Conservation (phyloP, 176 grass and related monocot species). For the Cenchrus fungigraminus region DNA sequence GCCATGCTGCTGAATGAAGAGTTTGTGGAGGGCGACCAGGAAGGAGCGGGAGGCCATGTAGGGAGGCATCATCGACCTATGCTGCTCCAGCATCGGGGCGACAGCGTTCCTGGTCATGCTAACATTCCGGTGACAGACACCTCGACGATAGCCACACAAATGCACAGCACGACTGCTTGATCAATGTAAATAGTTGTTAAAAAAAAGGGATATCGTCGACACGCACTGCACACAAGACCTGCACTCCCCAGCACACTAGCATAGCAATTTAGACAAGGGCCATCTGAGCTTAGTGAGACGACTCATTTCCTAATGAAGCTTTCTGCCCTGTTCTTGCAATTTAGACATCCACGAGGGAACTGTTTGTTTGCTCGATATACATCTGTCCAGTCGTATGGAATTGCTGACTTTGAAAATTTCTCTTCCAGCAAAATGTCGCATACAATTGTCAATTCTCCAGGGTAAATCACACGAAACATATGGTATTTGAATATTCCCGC, state of each 20-base stretch:
- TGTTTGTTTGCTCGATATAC: neutral
- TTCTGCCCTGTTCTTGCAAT: neutral
- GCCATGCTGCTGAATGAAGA: constrained; percentile 23
- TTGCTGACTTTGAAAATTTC: neutral
- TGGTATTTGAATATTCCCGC: constrained; percentile 14
- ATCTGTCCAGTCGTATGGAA: neutral
- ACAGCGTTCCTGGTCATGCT: constrained; percentile 43
- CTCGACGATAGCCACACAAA: neutral
- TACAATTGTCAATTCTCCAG: neutral
- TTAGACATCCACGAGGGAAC: neutral
- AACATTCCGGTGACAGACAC: constrained; percentile 30
- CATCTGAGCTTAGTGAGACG: neutral
- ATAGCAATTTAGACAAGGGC: neutral
- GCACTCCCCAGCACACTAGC: neutral
- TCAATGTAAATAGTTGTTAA: neutral
- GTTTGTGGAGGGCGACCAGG: constrained; percentile 53
- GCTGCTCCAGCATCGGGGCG: constrained; percentile 42
- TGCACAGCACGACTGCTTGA: neutral
- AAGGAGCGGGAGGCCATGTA: constrained; percentile 53
- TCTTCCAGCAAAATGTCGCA: neutral
- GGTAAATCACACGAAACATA: constrained; percentile 16
- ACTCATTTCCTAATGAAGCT: neutral
- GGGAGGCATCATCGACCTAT: constrained; percentile 56
- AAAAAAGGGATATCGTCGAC: neutral
- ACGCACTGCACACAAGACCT: neutral